Percentiles rank a stretch among this genome's conserved stretches.
phyloP scores from a whole-genome alignment of 208 protist species.

The Balamuthia mandrillaris region DNA sequence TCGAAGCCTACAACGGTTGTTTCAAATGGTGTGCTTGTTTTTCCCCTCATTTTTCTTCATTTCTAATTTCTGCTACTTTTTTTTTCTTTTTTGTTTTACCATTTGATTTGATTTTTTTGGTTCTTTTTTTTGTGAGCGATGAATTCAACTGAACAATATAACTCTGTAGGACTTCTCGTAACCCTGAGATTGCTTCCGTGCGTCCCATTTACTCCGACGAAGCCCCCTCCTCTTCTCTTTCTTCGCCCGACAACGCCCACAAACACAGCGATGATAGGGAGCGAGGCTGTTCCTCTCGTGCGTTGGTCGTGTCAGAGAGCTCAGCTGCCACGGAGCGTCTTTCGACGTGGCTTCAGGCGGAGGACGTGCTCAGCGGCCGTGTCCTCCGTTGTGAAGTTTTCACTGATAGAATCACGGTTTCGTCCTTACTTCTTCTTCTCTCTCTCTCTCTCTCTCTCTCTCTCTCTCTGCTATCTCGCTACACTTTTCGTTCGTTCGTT shows the following conservation, averaged over 20 bases:
- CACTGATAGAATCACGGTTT: slow-evolving; percentile 7
- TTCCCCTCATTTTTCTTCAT: no score
- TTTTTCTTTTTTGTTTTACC: not conserved
- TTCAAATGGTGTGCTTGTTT: slow-evolving; percentile 42
- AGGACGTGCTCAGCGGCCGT: slow-evolving; percentile 9
- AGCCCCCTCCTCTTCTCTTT: no score
- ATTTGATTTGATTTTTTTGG: no score
- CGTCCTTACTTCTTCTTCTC: no score
- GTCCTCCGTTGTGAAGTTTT: slow-evolving; percentile 30
- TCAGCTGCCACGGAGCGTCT: slow-evolving; percentile 33
- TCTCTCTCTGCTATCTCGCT: no score
- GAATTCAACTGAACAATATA: not conserved
- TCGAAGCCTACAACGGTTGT: slow-evolving; percentile 24
- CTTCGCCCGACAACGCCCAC: no score
- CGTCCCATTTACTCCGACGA: not conserved
- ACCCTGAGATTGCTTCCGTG: slow-evolving; percentile 30
- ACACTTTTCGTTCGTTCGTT: no score
- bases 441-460: no score
- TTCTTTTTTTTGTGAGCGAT: no score
- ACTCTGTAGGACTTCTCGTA: slow-evolving; percentile 3
- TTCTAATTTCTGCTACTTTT: not conserved
- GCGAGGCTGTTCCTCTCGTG: not conserved
- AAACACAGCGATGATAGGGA: not conserved
- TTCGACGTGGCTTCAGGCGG: not conserved
- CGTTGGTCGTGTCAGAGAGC: slow-evolving; percentile 15